These are phyloP conservation scores for Rhododendron ferrugineum DNA, from an alignment of 148 eudicot genomes.

Conservation along the genomic window DNA sequence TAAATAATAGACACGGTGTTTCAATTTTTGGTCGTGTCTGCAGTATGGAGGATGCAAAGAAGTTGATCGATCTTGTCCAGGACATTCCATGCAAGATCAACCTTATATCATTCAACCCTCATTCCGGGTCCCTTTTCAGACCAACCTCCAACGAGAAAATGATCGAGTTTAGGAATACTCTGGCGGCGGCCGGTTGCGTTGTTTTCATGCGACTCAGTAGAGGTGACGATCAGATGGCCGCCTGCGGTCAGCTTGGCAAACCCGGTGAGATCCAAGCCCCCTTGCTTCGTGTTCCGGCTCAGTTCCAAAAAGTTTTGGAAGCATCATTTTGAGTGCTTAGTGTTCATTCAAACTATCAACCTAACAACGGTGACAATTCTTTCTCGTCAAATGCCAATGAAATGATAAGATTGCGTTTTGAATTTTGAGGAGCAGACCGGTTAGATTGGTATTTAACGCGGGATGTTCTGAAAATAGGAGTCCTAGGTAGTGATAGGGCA, in stretches of 20 bases:
- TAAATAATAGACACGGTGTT: neutral
- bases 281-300: constrained; percentile 63
- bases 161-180: constrained; percentile 70
- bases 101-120: constrained; percentile 90
- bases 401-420: neutral
- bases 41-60: constrained; percentile 92
- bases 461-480: neutral
- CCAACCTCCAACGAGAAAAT: constrained; percentile 74
- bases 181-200: constrained; percentile 67
- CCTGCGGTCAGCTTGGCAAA: constrained; percentile 93
- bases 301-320: constrained; percentile 37
- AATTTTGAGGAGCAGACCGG: neutral
- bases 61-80: constrained; percentile 70
- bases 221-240: constrained; percentile 99
- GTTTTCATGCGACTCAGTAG: constrained; percentile 73
- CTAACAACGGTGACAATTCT: neutral
- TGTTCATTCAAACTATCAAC: neutral
- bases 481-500: neutral
- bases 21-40: constrained; percentile 12
- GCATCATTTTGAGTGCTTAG: constrained; percentile 20
- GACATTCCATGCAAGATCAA: constrained; percentile 99
- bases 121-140: constrained; percentile 69
- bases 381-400: neutral
- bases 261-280: constrained; percentile 79
- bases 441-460: neutral